A percentile compares a stretch with the other conserved stretches of the same genome.
Conservation (phyloP, 306 rosid genomes). For the Cicer bijugum region DNA sequence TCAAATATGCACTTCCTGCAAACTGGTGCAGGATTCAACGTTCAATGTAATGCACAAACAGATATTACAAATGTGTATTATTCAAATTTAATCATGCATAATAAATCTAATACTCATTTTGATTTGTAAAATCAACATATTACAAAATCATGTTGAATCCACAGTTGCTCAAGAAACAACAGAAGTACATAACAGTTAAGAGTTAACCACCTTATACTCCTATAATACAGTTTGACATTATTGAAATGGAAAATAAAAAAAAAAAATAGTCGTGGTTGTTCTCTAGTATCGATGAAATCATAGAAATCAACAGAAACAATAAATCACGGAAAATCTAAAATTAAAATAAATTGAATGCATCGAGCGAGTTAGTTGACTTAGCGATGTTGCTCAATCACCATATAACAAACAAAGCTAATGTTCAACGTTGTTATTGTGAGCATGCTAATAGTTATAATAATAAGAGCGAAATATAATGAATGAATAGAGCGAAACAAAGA, state of each 20-base stretch:
- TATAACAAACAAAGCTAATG: background rate
- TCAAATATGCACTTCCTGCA: conserved; percentile 91
- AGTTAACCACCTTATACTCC: conserved; percentile 14
- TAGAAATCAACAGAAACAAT: conserved; percentile 25
- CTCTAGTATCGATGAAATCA: background rate
- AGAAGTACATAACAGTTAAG: background rate
- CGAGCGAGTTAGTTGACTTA: background rate
- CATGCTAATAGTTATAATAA: background rate
- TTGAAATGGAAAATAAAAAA: too few species aligned
- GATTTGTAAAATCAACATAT: conserved; percentile 7
- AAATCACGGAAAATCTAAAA: background rate
- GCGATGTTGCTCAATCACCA: background rate
- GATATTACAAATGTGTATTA: background rate
- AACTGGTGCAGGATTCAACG: conserved; percentile 57
- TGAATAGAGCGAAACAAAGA: background rate
- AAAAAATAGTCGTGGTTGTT: too few species aligned
- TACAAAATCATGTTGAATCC: background rate
- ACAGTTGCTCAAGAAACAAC: conserved; percentile 12
- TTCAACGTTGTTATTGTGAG: conserved; percentile 5
- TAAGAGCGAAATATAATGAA: background rate
- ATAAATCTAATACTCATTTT: background rate
- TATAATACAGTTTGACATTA: background rate
- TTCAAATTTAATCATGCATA: conserved; percentile 4
- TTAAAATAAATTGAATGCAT: background rate
- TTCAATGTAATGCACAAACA: background rate